Conservation (phyloP, 805 yeast genomes). For the Candida lessepsii region DNA sequence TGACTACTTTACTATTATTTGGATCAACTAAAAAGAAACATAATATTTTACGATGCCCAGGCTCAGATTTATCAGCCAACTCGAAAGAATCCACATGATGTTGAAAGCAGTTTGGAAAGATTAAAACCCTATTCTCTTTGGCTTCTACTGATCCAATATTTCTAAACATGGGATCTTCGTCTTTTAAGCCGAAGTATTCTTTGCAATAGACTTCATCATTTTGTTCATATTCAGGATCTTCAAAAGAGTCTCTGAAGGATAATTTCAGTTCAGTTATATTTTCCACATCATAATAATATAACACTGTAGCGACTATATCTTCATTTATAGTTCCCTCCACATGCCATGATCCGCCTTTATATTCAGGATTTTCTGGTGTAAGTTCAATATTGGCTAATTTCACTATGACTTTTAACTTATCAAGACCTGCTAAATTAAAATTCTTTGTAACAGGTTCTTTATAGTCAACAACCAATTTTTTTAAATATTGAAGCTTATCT, state of each 20-base stretch:
- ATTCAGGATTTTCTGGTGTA: constrained; percentile 39
- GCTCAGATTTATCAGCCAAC: constrained; percentile 32
- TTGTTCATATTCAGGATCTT: constrained; percentile 37
- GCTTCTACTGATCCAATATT: constrained; percentile 27
- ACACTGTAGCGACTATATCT: constrained; percentile 40
- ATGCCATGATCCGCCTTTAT: constrained; percentile 44
- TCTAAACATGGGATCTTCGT: constrained; percentile 25
- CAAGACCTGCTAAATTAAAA: constrained; percentile 17
- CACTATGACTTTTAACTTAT: constrained; percentile 34
- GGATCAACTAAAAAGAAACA: constrained; percentile 43
- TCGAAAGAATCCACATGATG: constrained; percentile 41
- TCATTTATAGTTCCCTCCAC: constrained; percentile 43
- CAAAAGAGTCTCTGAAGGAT: constrained; percentile 27
- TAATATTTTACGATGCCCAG: constrained; percentile 39
- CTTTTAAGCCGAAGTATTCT: constrained; percentile 28
- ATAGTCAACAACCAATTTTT: constrained; percentile 9
- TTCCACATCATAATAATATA: constrained; percentile 41
- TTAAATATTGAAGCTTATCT: constrained; percentile 10
- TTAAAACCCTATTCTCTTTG: constrained; percentile 25
- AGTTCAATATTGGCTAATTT: constrained; percentile 41
- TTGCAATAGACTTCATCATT: constrained; percentile 25
- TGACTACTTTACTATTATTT: constrained; percentile 22
- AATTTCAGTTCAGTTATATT: constrained; percentile 36
- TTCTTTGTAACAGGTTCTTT: constrained; percentile 9
- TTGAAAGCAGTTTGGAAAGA: constrained; percentile 40